Base-by-base conservation (phyloP, 306 rosid species). In the Quillaja saponaria region DNA sequence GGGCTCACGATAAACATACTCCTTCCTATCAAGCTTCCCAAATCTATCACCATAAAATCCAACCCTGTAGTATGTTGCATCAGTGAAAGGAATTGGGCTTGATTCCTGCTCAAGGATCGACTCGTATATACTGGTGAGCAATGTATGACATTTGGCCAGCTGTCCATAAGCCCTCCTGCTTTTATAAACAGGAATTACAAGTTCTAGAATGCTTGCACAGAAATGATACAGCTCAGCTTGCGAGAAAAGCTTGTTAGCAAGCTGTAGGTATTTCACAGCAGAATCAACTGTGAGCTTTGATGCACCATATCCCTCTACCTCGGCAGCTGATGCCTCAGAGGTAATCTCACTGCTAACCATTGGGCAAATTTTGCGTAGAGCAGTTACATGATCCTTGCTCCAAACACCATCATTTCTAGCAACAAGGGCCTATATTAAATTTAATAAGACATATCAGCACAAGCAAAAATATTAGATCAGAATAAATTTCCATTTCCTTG, bases 361-460 rank as follows among this genome's bases (percentile, higher is more conserved):
- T 10, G 98, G 98, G 58, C 98, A 92, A 66, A 92, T 86, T 82
- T 87, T 88, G 4, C 98, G 96, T 34, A 92, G 74, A 69, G 98
- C 75, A 58, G 90, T 83, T 63, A 88, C 90, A 68, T 92, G 98
- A 61, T 92, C 96, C 61, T 82, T 92, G 84, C 90, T 86, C 98
- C 98, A 92, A 71, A 92, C 96, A 33, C 98, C 98, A 76, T 92
- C 98, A 63, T 85, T 92, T 86, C 98, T 82, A 13, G 96, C 94
- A 25, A 88, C 98, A 73, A 92, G 95, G 72, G 98, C 98, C 98
- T 92, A 54, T 25, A 59, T 34, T 38, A 77, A 78, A 64, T 58
- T 61, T 28, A 70, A 60, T 55, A 18, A 76, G 53, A 13, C 11
- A 45, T 41, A 6, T 63, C 16, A 69, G 68, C 49, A 25, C 14